Evolutionary conservation across 176 grass and related monocot species (phyloP), one percentile per base, ranked within the genome.

Genomic region (Carex littledalei): DNA sequence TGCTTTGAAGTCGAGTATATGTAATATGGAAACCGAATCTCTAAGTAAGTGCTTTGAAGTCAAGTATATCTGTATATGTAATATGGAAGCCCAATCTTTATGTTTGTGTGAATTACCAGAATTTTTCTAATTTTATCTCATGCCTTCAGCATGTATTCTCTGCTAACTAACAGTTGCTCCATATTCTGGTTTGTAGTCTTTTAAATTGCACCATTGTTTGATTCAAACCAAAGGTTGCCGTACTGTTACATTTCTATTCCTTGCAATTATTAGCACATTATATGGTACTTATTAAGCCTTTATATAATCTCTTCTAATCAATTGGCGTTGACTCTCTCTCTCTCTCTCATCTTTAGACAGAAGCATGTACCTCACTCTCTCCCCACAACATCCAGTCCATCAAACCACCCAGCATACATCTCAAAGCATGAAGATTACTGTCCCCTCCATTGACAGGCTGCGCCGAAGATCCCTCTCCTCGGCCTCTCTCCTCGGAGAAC

Each of bases 401-500:
- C 53, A 17, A 12, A 29, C 22, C 14, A 32, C 8, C 53, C 50
- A 47, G 55, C 59, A 78, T 71, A 32, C n/a, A 74, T 75, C 67
- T 69, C 69, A 75, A 61, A 37, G 18, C 83, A 65, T 61, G n/a
- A 55, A 35, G 1, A 43, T 43, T 35, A 61, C 67, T 16, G 17
- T 63, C 54, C 15, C 67, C 15, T 59, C 67, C 69, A 47, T 65
- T 60, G 67, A 74, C 1, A 63, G 58, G 32, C 34, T 61, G 54
- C 20, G 13, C 31, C 84, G 13, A 56, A 78, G 21, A 77, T 39
- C 71, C n/a, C n/a, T n/a, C n/a, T n/a, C n/a, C 34, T 78, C 84
- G 16, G 21, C 69, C 70, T 85, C 55, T 52, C 55, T 53, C 84
- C 18, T n/a, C n/a, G n/a, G 57, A 67, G 81, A 67, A 21, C n/a